These are phyloP conservation scores for Candida chilensis DNA, from an alignment of 805 yeast genomes.

Conservation along the genomic window DNA sequence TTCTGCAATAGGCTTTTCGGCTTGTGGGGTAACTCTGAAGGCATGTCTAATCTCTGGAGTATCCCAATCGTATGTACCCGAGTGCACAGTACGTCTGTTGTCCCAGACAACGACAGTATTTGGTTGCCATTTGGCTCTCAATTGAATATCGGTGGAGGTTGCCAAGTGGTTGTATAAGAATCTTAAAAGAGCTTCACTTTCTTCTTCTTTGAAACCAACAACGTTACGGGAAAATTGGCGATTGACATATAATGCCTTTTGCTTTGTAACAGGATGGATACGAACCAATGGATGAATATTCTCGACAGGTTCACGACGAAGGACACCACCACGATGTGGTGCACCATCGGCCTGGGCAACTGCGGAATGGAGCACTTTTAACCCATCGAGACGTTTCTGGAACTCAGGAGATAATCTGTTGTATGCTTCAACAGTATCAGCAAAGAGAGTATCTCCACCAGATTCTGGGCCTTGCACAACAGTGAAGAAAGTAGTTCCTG, in stretches of 20 bases:
- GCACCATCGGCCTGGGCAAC: conserved; percentile 53
- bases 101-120: conserved; percentile 73
- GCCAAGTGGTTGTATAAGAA: conserved; percentile 45
- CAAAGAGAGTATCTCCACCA: conserved; percentile 77
- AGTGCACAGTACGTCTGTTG: conserved; percentile 61
- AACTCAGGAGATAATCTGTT: conserved; percentile 60
- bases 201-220: conserved; percentile 66
- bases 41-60: conserved; percentile 65
- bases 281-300: conserved; percentile 65
- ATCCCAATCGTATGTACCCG: conserved; percentile 68
- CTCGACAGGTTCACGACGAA: conserved; percentile 54
- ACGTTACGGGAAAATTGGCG: conserved; percentile 56
- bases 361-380: conserved; percentile 64
- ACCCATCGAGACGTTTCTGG: conserved; percentile 46
- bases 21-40: conserved; percentile 64
- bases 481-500: conserved; percentile 60
- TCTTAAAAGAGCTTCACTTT: conserved; percentile 50
- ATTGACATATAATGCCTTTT: conserved; percentile 50
- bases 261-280: conserved; percentile 62
- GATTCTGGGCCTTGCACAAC: conserved; percentile 51
- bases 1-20: conserved; percentile 63
- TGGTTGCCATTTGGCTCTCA: conserved; percentile 66
- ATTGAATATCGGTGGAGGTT: conserved; percentile 49
- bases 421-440: conserved; percentile 66
- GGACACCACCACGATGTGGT: conserved; percentile 47